Evolutionary conservation across 2,329 filamentous ascomycete species (phyloP).

Genomic region (Trichoderma sp.): DNA sequence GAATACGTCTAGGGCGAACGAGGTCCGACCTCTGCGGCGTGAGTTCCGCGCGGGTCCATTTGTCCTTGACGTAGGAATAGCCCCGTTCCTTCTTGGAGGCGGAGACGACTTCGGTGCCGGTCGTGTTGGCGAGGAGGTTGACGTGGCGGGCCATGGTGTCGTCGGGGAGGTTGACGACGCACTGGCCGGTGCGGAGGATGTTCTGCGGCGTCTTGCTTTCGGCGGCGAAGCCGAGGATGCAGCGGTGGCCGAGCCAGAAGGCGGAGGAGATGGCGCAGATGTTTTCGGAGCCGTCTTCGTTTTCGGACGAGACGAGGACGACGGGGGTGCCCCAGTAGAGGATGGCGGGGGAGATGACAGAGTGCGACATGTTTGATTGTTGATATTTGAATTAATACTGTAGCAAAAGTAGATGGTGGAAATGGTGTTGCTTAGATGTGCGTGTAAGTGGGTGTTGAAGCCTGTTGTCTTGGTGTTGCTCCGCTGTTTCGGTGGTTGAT

Average conservation of each 20-base stretch:
- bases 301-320: constrained; percentile 44
- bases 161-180: constrained; percentile 47
- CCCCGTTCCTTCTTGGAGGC: constrained; percentile 37
- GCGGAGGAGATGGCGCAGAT: constrained; percentile 49
- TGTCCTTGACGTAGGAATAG: constrained; percentile 46
- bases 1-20: constrained; percentile 41
- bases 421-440: neutral
- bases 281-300: constrained; percentile 47
- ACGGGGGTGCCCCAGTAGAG: constrained; percentile 48
- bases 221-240: constrained; percentile 46
- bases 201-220: constrained; percentile 45
- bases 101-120: constrained; percentile 38
- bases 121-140: constrained; percentile 46
- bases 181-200: constrained; percentile 46
- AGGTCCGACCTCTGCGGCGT: constrained; percentile 41
- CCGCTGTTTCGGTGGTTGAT: neutral
- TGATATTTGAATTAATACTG: no score
- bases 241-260: constrained; percentile 49
- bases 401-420: constrained; percentile 41
- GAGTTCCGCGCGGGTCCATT: constrained; percentile 41
- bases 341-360: constrained; percentile 44
- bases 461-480: neutral
- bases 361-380: constrained; percentile 24
- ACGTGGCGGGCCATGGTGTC: constrained; percentile 41
- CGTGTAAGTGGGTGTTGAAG: neutral